phyloP scores from a whole-genome alignment of 2,329 filamentous ascomycete genomes.

The Fusarium chaquense region DNA sequence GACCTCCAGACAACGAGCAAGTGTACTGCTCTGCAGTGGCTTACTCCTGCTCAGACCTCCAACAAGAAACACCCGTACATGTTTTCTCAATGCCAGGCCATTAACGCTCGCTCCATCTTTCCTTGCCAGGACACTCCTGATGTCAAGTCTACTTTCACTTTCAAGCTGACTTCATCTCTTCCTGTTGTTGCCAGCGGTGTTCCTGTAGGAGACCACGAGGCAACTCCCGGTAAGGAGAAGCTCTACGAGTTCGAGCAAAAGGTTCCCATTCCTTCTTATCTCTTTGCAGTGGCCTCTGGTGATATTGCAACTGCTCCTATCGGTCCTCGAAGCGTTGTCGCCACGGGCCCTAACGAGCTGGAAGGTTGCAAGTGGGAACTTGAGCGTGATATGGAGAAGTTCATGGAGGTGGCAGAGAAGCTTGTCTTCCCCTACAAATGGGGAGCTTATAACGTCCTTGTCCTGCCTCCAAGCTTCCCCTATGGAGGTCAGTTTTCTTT shows the following conservation, averaged over 20 bases:
- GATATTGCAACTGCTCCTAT: constrained; percentile 89
- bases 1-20: constrained; percentile 83
- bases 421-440: constrained; percentile 89
- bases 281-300: constrained; percentile 91
- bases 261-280: constrained; percentile 92
- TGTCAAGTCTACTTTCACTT: constrained; percentile 94
- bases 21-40: constrained; percentile 95
- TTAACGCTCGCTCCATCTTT: constrained; percentile 92
- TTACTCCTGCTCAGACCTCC: constrained; percentile 91
- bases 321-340: constrained; percentile 85
- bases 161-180: constrained; percentile 86
- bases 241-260: constrained; percentile 90
- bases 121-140: constrained; percentile 98
- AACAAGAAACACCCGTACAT: constrained; percentile 98
- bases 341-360: constrained; percentile 89
- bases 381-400: constrained; percentile 90
- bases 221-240: constrained; percentile 62
- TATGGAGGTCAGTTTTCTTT: constrained; percentile 73
- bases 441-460: constrained; percentile 94
- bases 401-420: constrained; percentile 86
- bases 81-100: constrained; percentile 98
- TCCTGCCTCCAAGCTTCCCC: constrained; percentile 89
- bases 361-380: constrained; percentile 90
- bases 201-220: constrained; percentile 60
- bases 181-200: constrained; percentile 94